Evolutionary conservation across 345 rosid species (phyloP).

Genomic region (Eucalyptus viminalis): DNA sequence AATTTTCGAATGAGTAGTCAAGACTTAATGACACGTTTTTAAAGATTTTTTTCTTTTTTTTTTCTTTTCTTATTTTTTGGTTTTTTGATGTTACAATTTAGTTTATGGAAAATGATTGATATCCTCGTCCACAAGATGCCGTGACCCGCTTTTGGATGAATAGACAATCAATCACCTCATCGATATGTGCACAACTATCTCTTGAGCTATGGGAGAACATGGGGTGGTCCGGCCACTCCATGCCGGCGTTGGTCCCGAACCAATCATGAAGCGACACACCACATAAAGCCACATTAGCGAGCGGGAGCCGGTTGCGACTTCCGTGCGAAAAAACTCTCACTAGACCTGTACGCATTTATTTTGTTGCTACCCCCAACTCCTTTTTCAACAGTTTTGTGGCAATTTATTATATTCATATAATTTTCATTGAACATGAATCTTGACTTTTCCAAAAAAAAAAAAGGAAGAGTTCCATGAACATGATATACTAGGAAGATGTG

Average conservation of each 20-base stretch:
- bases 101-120: neutral
- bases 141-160: neutral
- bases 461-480: neutral
- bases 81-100: neutral
- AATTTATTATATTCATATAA: neutral
- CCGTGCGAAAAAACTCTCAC: neutral
- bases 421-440: neutral
- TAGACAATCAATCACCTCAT: too few relatives aligned
- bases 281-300: too few relatives aligned
- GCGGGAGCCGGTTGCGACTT: neutral
- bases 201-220: too few relatives aligned
- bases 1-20: neutral
- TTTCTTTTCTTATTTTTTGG: neutral
- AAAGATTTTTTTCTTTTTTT: too few relatives aligned
- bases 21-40: fast-evolving
- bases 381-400: neutral
- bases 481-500: neutral
- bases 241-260: too few relatives aligned
- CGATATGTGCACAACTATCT: too few relatives aligned
- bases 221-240: neutral
- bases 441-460: neutral
- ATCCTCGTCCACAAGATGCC: neutral
- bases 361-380: neutral
- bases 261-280: too few relatives aligned
- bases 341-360: neutral